These are phyloP conservation scores for Puccinia hordei DNA, from an alignment of 1,284 basidiomycete species.

Conservation along the genomic window DNA sequence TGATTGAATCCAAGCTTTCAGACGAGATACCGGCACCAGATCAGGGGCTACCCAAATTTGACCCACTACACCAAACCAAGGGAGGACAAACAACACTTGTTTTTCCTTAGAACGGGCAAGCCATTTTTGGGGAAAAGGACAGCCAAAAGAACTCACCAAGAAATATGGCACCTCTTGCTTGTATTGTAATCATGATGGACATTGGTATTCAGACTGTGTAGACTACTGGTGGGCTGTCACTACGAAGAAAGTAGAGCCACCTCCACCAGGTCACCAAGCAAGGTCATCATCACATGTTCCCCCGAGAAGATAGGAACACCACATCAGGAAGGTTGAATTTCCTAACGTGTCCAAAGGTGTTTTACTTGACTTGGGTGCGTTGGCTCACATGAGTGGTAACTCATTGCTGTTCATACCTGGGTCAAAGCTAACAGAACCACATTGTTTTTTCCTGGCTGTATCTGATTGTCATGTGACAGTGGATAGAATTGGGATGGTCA, in stretches of 20 bases:
- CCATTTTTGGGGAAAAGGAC: not conserved
- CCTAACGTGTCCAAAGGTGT: not conserved
- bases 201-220: not conserved
- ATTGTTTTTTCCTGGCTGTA: not conserved
- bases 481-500: not conserved
- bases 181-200: not conserved
- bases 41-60: no score
- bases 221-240: not conserved
- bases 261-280: not conserved
- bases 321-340: not conserved
- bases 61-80: no score
- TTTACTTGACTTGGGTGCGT: not conserved
- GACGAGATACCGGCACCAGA: no score
- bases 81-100: no score
- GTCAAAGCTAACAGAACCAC: not conserved
- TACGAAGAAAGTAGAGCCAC: not conserved
- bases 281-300: not conserved
- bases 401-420: not conserved
- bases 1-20: no score
- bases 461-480: not conserved
- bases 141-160: not conserved
- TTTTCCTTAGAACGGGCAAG: no score
- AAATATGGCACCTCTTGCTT: not conserved
- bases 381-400: not conserved
- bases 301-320: not conserved